Conservation (phyloP, 305 asterid genomes). For the Ilex paraguariensis region DNA sequence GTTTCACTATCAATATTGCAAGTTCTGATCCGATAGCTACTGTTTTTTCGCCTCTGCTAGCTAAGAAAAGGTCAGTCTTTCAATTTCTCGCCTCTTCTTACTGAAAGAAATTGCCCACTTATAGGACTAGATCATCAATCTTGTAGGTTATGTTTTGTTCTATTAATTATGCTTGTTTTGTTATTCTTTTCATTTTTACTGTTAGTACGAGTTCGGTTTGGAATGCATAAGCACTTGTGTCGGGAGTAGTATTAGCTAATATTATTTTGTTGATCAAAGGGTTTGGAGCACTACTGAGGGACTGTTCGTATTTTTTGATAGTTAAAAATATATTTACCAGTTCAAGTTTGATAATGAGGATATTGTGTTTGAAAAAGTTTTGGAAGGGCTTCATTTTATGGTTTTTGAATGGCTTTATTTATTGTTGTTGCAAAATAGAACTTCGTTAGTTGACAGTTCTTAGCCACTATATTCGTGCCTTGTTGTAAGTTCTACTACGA, state of each 20-base stretch:
- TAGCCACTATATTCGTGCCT: neutral
- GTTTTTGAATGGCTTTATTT: too few species aligned
- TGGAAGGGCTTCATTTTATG: too few species aligned
- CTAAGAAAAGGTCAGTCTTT: conserved; percentile 10
- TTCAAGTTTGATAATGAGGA: neutral
- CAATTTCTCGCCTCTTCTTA: neutral
- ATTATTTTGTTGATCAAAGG: too few species aligned
- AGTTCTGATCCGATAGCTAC: conserved; percentile 6
- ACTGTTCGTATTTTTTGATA: too few species aligned
- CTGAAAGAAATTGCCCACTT: neutral
- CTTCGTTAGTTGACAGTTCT: too few species aligned
- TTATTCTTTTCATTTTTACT: neutral
- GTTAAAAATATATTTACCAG: too few species aligned
- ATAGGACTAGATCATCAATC: neutral
- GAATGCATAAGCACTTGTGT: too few species aligned
- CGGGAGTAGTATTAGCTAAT: too few species aligned
- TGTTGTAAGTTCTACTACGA: neutral
- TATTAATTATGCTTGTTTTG: neutral
- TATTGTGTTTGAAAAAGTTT: neutral
- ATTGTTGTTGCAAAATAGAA: too few species aligned
- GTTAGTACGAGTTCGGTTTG: too few species aligned
- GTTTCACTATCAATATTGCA: conserved; percentile 8
- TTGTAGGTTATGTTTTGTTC: too few species aligned
- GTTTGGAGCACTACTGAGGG: too few species aligned
- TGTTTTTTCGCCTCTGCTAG: conserved; percentile 3